phyloP scores from a whole-genome alignment of 169 alveolate genomes.

The Eimeria praecox region DNA sequence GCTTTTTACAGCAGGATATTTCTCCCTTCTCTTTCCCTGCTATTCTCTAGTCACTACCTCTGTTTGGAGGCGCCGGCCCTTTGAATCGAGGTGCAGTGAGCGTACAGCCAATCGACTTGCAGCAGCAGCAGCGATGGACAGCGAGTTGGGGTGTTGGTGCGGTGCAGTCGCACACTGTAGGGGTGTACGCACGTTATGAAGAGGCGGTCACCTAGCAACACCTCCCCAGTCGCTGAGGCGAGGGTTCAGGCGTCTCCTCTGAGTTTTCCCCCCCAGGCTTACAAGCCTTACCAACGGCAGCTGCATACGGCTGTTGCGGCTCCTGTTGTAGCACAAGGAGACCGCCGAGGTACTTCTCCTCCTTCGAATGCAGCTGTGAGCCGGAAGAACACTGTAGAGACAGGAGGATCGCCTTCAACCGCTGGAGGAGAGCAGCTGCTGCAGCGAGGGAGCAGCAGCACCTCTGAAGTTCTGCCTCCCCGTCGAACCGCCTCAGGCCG shows the following conservation, averaged over 20 bases:
- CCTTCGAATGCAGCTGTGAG: neutral
- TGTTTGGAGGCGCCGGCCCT: neutral
- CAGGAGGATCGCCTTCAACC: neutral
- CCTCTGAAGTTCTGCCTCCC: neutral
- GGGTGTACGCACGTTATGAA: conserved; percentile 14
- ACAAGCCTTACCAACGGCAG: conserved; percentile 27
- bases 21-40: too few relatives aligned
- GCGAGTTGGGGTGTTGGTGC: neutral
- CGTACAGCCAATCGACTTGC: neutral
- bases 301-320: neutral
- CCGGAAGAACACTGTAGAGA: conserved; percentile 12
- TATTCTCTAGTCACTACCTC: too few relatives aligned
- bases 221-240: neutral
- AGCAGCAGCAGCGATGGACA: conserved; percentile 10
- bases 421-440: neutral
- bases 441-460: neutral
- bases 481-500: neutral
- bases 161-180: neutral
- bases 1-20: neutral
- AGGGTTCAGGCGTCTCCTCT: conserved; percentile 11
- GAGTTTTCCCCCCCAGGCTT: conserved; percentile 36
- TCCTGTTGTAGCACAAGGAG: neutral
- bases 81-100: neutral
- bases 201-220: neutral
- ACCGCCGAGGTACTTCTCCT: neutral